Evolutionary conservation across 2,329 filamentous ascomycete species (phyloP), one percentile per base, ranked within the genome.

Genomic region (Hypoxylon sp.): DNA sequence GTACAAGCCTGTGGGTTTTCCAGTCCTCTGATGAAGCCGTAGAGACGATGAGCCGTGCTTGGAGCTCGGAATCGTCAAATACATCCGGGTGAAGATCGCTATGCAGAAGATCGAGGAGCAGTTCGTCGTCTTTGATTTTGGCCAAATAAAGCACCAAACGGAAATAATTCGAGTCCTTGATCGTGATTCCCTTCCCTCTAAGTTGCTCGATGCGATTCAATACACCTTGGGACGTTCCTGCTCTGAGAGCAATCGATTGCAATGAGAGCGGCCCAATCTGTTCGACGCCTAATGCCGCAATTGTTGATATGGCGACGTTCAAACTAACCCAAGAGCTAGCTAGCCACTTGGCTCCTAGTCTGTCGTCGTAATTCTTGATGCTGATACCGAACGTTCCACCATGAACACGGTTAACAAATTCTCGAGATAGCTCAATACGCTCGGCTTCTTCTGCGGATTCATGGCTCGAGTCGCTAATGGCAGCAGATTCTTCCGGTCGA

Each of bases 261-360:
- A 97, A 76, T 3, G 93, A 91, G 16, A 91, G 80, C 0, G 93
- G 90, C 0, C 94, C 94, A 67, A 97, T 90, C 34, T 83, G 81
- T 50, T 87, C 83, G 4, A 96, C 81, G 1, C 91, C 91, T 54
- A 97, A 86, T 72, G 91, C 87, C 16, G 96, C 81, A 5, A 91
- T 85, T 32, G 86, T 86, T 3, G 74, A 70, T 58, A 96, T 87
- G 25, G 93, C 88, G 69, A 90, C 86, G 60, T 94, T 88, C 8
- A 94, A 82, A 0, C 90, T 87, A 21, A 96, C 85, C 77, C 92
- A 91, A 16, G 80, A 81, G 61, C 84, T 90, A 8, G 94, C 94
- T 75, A 97, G 94, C 81, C 93, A 88, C 68, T 90, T 87, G n/a
- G 94, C 91, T 16, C 91, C 90, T 29, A 96, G 85, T 0, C 82